These are phyloP conservation scores for Nigrospora oryzae DNA, from an alignment of 2,329 filamentous ascomycete genomes.

Conservation along the genomic window DNA sequence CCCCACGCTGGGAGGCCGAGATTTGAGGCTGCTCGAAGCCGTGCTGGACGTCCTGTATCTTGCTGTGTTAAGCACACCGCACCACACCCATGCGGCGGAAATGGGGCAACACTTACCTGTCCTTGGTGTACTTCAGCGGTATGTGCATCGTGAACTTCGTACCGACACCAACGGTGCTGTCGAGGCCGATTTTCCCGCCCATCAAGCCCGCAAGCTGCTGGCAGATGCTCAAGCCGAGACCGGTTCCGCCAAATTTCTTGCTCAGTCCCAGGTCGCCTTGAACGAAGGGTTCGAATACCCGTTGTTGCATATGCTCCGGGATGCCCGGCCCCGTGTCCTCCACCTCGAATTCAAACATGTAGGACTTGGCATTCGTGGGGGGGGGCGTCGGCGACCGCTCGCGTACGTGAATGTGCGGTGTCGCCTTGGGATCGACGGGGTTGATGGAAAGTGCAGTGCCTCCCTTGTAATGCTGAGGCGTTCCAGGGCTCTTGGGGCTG, in stretches of 20 bases:
- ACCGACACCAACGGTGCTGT: slow-evolving; percentile 64
- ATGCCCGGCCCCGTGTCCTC: slow-evolving; percentile 85
- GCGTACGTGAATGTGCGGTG: slow-evolving; percentile 35
- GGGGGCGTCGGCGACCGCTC: slow-evolving; percentile 53
- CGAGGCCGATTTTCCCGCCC: slow-evolving; percentile 66
- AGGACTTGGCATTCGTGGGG: slow-evolving; percentile 53
- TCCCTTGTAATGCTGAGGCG: slow-evolving; percentile 21
- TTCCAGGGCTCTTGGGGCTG: slow-evolving; percentile 30
- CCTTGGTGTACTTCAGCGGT: slow-evolving; percentile 68
- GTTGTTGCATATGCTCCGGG: slow-evolving; percentile 64
- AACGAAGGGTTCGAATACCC: slow-evolving; percentile 89
- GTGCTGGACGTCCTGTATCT: slow-evolving; percentile 38
- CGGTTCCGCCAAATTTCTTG: slow-evolving; percentile 85
- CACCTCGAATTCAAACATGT: slow-evolving; percentile 80
- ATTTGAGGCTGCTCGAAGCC: slow-evolving; percentile 44
- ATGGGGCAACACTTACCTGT: slow-evolving; percentile 37
- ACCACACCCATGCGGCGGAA: background rate
- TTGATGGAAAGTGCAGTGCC: slow-evolving; percentile 55
- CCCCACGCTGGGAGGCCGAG: slow-evolving; percentile 37
- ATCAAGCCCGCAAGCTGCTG: slow-evolving; percentile 78
- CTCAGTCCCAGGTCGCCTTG: slow-evolving; percentile 85
- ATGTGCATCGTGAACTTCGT: slow-evolving; percentile 79
- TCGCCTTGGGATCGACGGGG: slow-evolving; percentile 47
- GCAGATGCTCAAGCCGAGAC: slow-evolving; percentile 81
- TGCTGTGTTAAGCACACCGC: too few species aligned